A percentile compares a stretch with the other conserved stretches of the same genome.
These are phyloP conservation scores for Daldinia concentrica DNA, from an alignment of 495 filamentous ascomycete genomes.

Conservation along the genomic window DNA sequence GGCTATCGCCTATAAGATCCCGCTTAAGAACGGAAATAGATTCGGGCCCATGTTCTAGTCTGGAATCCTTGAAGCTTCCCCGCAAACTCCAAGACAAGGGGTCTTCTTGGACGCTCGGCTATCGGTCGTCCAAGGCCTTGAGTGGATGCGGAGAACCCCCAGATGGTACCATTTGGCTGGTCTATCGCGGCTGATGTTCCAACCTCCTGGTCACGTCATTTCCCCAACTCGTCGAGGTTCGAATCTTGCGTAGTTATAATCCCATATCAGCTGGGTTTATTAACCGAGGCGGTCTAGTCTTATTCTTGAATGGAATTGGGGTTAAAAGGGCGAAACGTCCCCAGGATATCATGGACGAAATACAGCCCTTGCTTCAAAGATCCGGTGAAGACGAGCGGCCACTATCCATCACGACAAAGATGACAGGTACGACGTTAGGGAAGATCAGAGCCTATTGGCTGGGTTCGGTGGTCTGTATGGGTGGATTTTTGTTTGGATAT, in stretches of 20 bases:
- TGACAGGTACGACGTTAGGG: slow-evolving; percentile 47
- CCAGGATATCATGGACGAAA: slow-evolving; percentile 28
- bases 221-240: slow-evolving; percentile 3
- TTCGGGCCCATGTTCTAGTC: slow-evolving; percentile 20
- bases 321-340: slow-evolving; percentile 14
- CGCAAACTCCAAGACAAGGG: slow-evolving; percentile 7
- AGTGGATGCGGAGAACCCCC: slow-evolving; percentile 8
- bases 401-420: slow-evolving; percentile 46
- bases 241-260: neutral
- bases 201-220: slow-evolving; percentile 21
- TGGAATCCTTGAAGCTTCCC: slow-evolving; percentile 25
- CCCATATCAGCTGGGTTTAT: neutral
- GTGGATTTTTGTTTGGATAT: slow-evolving; percentile 54
- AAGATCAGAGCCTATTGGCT: slow-evolving; percentile 64
- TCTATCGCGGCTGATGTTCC: slow-evolving; percentile 2
- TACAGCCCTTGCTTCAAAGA: slow-evolving; percentile 24
- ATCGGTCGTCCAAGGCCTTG: slow-evolving; percentile 6
- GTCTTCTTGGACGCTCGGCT: slow-evolving; percentile 17
- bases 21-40: neutral
- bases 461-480: slow-evolving; percentile 56
- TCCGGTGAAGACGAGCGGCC: slow-evolving; percentile 48
- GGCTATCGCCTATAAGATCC: slow-evolving; percentile 4
- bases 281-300: slow-evolving; percentile 2
- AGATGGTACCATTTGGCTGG: slow-evolving; percentile 5
- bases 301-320: neutral